Base-by-base conservation (phyloP, 129 eudicot genomes). In the Escallonia herrerae region DNA sequence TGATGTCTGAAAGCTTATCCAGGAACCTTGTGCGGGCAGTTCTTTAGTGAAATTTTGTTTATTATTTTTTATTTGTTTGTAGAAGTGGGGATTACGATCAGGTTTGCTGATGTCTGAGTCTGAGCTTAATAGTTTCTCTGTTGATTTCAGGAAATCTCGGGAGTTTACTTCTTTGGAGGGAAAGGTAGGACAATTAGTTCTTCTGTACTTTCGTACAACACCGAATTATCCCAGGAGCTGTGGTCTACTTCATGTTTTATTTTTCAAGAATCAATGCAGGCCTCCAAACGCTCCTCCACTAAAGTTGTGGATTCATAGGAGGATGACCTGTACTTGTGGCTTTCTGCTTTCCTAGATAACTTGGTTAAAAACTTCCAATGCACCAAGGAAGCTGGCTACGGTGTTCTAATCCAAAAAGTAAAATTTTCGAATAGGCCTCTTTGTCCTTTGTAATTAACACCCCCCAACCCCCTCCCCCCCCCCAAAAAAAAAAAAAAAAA, bases 131-230 rank as follows among this genome's bases (percentile, higher is more conserved):
- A 6, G 37, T 22, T 63, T 51, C 15, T 58, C 49, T 57, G 63
- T 60, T 62, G 56, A 9, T 72, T 85, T 74, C 87, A 93, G 98
- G 98, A 80, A 77, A 64, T 65, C 10, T 83, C 96, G 6, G 95
- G 95, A 40, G 80, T 89, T 41, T 82, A 86, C 64, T 88, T 81
- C 64, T 93, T 88, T 67, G 96, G 96, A n/a, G 98, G 96, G 56
- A 77, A 78, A 11, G 96, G 96, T 5, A 80, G 85, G 80, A 83
- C 85, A 4, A 12, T 86, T 8, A 77, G 72, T 3, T 85, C 98
- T 56, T 93, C 96, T 57, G 58, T 76, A 42, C 75, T 88, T 58
- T 93, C 98, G 40, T 80, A 81, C 46, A 46, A 82, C 48, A 6
- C 74, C 48, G 75, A 69, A 65, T 84, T 93, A 55, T 77, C 91